Base-by-base conservation (phyloP, 148 eudicot genomes). In the Linanthus parryae region DNA sequence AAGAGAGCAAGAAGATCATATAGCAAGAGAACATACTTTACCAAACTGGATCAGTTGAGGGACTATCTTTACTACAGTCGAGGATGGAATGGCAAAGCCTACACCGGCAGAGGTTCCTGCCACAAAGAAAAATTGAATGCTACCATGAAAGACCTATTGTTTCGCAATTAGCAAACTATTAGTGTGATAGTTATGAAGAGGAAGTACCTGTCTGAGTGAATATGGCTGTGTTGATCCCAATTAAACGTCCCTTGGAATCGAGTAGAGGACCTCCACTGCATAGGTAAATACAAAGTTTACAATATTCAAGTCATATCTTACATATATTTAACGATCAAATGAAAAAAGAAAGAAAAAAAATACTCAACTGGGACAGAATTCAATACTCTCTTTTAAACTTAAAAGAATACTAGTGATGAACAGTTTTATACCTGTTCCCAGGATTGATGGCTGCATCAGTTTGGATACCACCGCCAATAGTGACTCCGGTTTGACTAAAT, bases 401-500 rank as follows among this genome's bases (percentile, higher is more conserved):
- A 1, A 24, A 3, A 8, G 7, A 54, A 20, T 8, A 30, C 2
- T 10, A 16, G 12, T 13, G 39, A 36, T 38, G 44, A 30, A 38
- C 35, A 31, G 21, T 36, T 24, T 36, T 40, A 44, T 56, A 87
- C 99, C 99, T 92, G 72, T 94, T 94, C 56, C 99, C 99, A 46
- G 99, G 99, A 63, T 94, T 94, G 51, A 94, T 94, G 37, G 99
- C 96, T 55, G 99, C 99, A 70, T 94, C 99, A 57, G 99, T 94
- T 75, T 94, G 99, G 64, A 94, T 83, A 26, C 96, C 99, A 2
- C 96, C 99, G 48, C 99, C 95, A 65, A 94, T 82, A 2, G 99
- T 94, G 54, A 88, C 88, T 55, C 99, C 99, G 28, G 88, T 76
- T 76, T 88, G 88, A 74, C 96, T 94, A 67, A 80, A 78, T 65